phyloP scores from a whole-genome alignment of 2,329 filamentous ascomycete genomes.

The Penicillium sp. region DNA sequence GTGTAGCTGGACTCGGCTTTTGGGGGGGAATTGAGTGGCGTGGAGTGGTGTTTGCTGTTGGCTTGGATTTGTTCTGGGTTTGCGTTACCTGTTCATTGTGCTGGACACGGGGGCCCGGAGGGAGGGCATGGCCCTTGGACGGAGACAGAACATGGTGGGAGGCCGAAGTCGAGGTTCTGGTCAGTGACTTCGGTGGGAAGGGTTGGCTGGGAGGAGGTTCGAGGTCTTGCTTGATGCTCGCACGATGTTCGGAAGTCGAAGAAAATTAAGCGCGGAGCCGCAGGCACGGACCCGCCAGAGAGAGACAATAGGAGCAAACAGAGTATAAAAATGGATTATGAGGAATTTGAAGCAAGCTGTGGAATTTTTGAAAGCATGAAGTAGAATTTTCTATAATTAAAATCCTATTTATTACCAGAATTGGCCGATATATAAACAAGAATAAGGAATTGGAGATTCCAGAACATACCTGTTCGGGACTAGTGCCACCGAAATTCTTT shows the following conservation, averaged over 20 bases:
- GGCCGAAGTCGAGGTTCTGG: not conserved
- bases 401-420: not conserved
- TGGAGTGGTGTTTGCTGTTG: slow-evolving; percentile 1
- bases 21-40: not conserved
- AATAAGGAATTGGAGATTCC: not conserved
- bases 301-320: not conserved
- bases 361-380: not conserved
- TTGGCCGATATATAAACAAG: not conserved
- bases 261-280: slow-evolving; percentile 36
- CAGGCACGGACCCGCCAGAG: slow-evolving; percentile 32
- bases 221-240: slow-evolving; percentile 14
- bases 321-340: not conserved
- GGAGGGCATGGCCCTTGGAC: slow-evolving; percentile 33
- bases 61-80: not conserved
- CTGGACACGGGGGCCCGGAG: slow-evolving; percentile 27
- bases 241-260: slow-evolving; percentile 25
- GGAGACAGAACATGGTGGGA: slow-evolving; percentile 35
- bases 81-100: slow-evolving; percentile 24
- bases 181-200: not conserved
- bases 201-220: not conserved
- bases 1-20: not conserved
- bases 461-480: slow-evolving; percentile 19
- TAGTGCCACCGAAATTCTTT: slow-evolving; percentile 22
- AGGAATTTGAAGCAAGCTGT: not conserved
- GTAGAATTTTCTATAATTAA: not conserved